Conservation (phyloP, 768 basidiomycete genomes). For the Lactarius trivialis region DNA sequence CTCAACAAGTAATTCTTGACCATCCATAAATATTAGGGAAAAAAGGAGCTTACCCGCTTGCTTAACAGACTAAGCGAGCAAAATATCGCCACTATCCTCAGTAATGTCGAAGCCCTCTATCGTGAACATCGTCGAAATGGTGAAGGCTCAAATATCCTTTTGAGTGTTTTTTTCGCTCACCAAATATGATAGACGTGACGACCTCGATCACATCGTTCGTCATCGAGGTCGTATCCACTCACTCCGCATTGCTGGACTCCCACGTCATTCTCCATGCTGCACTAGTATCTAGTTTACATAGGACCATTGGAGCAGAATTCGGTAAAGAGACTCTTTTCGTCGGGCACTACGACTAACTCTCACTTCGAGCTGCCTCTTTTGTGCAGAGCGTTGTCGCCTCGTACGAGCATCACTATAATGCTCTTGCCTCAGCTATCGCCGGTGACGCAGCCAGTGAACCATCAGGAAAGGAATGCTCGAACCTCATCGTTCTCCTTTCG, state of each 20-base stretch:
- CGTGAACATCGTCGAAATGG: slow-evolving; percentile 73
- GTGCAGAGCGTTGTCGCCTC: slow-evolving; percentile 62
- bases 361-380: slow-evolving; percentile 65
- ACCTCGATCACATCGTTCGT: slow-evolving; percentile 70
- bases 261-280: slow-evolving; percentile 87
- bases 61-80: slow-evolving; percentile 78
- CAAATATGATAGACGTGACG: slow-evolving; percentile 53
- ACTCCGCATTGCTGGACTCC: slow-evolving; percentile 77
- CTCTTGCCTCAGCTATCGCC: slow-evolving; percentile 24
- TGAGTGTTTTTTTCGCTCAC: not conserved
- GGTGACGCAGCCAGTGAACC: slow-evolving; percentile 29
- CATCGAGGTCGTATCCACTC: slow-evolving; percentile 71
- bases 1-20: slow-evolving; percentile 64
- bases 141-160: slow-evolving; percentile 26
- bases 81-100: slow-evolving; percentile 71
- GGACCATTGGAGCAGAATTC: slow-evolving; percentile 79
- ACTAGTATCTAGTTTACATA: slow-evolving; percentile 74
- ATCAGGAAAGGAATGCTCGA: slow-evolving; percentile 81
- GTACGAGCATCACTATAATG: slow-evolving; percentile 54
- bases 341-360: slow-evolving; percentile 1
- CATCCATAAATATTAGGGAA: not conserved
- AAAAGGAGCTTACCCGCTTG: not conserved
- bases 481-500: slow-evolving; percentile 79
- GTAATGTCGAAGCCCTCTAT: slow-evolving; percentile 70
- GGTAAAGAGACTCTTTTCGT: slow-evolving; percentile 43